These are phyloP conservation scores for Hippophae gyantsensis DNA, from an alignment of 306 rosid species.

Conservation along the genomic window DNA sequence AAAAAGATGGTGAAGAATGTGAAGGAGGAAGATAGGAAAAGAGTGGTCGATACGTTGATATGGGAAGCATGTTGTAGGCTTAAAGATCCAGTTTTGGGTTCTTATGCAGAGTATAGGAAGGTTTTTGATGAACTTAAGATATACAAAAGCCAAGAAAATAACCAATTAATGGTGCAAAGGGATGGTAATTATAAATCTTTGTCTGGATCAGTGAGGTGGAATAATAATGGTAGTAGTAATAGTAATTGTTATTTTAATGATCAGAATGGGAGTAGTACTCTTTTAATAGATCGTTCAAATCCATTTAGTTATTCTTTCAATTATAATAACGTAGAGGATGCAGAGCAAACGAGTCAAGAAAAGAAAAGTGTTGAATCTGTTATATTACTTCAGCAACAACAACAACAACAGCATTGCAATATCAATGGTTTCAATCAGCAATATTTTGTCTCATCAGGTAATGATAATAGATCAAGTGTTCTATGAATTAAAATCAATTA, in stretches of 20 bases:
- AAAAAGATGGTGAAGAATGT: conserved; percentile 50
- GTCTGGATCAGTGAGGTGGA: conserved; percentile 38
- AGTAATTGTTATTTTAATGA: conserved; percentile 14
- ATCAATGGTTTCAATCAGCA: conserved; percentile 2
- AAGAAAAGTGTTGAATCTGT: conserved; percentile 19
- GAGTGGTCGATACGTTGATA: conserved; percentile 50
- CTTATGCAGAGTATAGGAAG: conserved; percentile 52
- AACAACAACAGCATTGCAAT: conserved; percentile 22
- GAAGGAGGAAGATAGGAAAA: conserved; percentile 34
- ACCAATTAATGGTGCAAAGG: conserved; percentile 17
- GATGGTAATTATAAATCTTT: conserved; percentile 22
- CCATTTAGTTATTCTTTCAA: conserved; percentile 30
- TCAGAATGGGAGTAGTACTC: conserved; percentile 19
- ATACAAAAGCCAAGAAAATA: conserved; percentile 24
- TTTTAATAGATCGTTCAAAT: conserved; percentile 23
- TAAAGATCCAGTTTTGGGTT: conserved; percentile 59
- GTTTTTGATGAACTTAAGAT: conserved; percentile 37
- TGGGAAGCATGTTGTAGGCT: conserved; percentile 86
- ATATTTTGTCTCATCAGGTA: too few relatives aligned
- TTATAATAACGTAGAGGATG: conserved; percentile 14
- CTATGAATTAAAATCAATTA: too few relatives aligned
- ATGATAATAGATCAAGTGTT: too few relatives aligned
- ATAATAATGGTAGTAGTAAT: conserved; percentile 11
- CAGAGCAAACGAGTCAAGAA: conserved; percentile 32
- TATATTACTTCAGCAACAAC: conserved; percentile 29